Percentiles rank a stretch among this genome's conserved stretches.
Evolutionary conservation across 176 grass and related monocot species (phyloP).

Genomic region (Triticum dicoccoides): DNA sequence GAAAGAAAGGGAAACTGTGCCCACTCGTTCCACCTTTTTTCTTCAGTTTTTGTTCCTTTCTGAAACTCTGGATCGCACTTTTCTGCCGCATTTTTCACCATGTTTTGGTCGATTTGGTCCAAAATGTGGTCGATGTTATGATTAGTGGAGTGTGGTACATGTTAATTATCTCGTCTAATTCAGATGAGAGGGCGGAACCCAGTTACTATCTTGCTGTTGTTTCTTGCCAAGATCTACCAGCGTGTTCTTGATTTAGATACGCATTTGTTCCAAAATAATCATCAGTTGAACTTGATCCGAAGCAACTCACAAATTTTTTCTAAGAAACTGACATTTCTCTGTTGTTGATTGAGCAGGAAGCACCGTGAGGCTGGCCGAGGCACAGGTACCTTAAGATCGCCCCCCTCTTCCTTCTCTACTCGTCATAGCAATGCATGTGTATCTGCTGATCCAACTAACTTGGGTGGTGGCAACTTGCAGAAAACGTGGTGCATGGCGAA

Average conservation of each 20-base stretch:
- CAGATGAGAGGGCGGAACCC: background rate
- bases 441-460: background rate
- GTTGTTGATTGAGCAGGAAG: background rate
- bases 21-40: background rate
- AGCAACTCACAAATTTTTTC: background rate
- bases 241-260: background rate
- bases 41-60: background rate
- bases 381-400: slow-evolving; percentile 26
- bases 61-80: background rate
- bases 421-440: background rate
- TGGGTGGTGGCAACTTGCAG: slow-evolving; percentile 15
- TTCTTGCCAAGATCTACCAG: slow-evolving; percentile 20
- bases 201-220: background rate
- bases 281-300: background rate
- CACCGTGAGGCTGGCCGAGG: slow-evolving; percentile 28
- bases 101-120: background rate
- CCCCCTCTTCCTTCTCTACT: background rate
- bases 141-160: background rate
- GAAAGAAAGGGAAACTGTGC: background rate
- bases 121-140: background rate
- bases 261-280: background rate
- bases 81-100: background rate
- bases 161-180: background rate
- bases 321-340: background rate
- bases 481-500: slow-evolving; percentile 93